phyloP scores from a whole-genome alignment of 2,329 filamentous ascomycete genomes.

The Aspergillus texensis region DNA sequence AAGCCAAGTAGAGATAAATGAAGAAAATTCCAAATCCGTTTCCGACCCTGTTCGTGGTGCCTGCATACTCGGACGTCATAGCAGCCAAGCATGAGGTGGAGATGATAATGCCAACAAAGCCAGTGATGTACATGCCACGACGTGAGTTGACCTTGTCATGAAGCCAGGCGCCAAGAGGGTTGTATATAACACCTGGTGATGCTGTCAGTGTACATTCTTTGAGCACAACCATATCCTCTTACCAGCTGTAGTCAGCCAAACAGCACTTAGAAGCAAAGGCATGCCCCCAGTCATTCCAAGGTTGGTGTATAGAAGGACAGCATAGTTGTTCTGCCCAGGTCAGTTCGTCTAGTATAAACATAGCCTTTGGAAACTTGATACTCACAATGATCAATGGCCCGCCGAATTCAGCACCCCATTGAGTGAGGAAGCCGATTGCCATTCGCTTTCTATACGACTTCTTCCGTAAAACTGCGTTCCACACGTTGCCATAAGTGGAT shows the following conservation, averaged over 20 bases:
- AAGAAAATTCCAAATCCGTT: conserved; percentile 46
- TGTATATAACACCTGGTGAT: conserved; percentile 43
- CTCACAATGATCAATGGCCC: conserved; percentile 55
- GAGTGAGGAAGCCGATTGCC: conserved; percentile 55
- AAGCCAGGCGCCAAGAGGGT: conserved; percentile 40
- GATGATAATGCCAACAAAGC: conserved; percentile 45
- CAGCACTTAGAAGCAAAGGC: conserved; percentile 48
- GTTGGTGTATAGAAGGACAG: conserved; percentile 47
- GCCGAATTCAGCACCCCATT: conserved; percentile 58
- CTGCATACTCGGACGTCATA: conserved; percentile 42
- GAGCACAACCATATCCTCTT: conserved; percentile 14
- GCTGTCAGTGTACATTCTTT: conserved; percentile 12
- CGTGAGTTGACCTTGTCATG: conserved; percentile 42
- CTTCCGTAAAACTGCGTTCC: conserved; percentile 51
- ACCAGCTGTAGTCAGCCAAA: conserved; percentile 52
- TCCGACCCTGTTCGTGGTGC: conserved; percentile 44
- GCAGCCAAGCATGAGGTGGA: conserved; percentile 45
- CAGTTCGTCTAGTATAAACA: conserved; percentile 2
- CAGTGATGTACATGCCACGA: conserved; percentile 46
- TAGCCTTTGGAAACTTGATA: conserved; percentile 10
- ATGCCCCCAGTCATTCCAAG: conserved; percentile 47
- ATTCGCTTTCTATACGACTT: conserved; percentile 55
- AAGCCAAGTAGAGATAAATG: conserved; percentile 51
- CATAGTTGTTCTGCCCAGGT: conserved; percentile 49
- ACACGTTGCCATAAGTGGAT: conserved; percentile 43